Base-by-base conservation (phyloP, 371 early-diverging fungal species). In the Lichtheimia corymbifera region DNA sequence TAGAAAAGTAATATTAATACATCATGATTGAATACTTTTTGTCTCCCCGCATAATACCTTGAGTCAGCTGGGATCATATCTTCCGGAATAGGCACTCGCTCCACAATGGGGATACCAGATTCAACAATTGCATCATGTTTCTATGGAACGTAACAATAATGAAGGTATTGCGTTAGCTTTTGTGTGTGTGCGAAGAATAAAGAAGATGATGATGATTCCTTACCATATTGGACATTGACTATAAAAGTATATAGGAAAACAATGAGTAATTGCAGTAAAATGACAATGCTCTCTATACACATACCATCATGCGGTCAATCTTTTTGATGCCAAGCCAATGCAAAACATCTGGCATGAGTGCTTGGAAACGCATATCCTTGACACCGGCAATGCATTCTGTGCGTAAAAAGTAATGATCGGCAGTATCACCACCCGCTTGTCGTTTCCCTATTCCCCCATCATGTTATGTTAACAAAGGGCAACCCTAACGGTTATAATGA, bases 311-410 rank as follows among this genome's bases (percentile, higher is more conserved):
- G 41, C 92, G 83, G 70, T 97, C 97, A 74, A 97, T 95, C 74
- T 94, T 95, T 63, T 88, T 85, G 65, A 97, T 92, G 24, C 97
- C 97, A 22, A 97, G 76, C 97, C 97, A 97, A 65, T 97, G 97
- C 67, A 97, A 77, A 4, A 96, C 94, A 72, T 97, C 97, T 14
- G 97, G 97, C 97, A 97, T 97, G 60, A 96, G 74, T 4, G 96
- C 96, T 70, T 97, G 97, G 92, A 96, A 97, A 15, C 97, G 83
- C 93, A 95, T 93, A 67, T 97, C 97, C 79, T 97, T 96, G 50
- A 97, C 97, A 25, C 97, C 97, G 13, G 97, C 97, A 67, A 97
- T 89, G 67, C 89, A 89, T 70, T 97, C 95, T 1, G 96, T 97
- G 35, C 96, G 83, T 65, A 89, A 74, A 70, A 97, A 97, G 82